These are phyloP conservation scores for Euphorbia corollata DNA, from an alignment of 441 rosid species.

Conservation along the genomic window DNA sequence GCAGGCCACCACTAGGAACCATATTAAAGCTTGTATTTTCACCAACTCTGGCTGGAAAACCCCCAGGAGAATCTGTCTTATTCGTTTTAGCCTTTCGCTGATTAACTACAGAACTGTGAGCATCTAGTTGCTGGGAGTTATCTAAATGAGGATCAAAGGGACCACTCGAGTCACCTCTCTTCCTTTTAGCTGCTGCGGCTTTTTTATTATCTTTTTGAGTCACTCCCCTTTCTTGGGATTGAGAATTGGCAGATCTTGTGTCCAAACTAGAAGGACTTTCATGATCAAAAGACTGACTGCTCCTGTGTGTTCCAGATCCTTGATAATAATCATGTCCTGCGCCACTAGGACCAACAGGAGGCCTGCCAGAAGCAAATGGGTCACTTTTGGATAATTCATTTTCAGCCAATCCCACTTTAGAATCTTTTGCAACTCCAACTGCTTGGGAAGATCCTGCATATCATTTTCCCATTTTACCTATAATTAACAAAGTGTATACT, in stretches of 20 bases:
- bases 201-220: conserved; percentile 55
- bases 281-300: conserved; percentile 72
- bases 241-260: conserved; percentile 73
- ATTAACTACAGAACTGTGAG: conserved; percentile 30
- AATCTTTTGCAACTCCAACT: conserved; percentile 49
- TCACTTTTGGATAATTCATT: conserved; percentile 64
- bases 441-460: conserved; percentile 71
- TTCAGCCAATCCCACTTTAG: conserved; percentile 49
- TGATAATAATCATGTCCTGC: conserved; percentile 66
- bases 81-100: conserved; percentile 56
- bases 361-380: conserved; percentile 58
- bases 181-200: conserved; percentile 57
- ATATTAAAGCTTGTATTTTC: conserved; percentile 34
- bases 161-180: conserved; percentile 62
- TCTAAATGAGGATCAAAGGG: conserved; percentile 46
- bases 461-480: conserved; percentile 17
- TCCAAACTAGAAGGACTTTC: conserved; percentile 97
- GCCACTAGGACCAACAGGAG: conserved; percentile 58
- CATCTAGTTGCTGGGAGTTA: conserved; percentile 45
- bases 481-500: conserved; percentile 10
- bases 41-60: conserved; percentile 37
- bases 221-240: conserved; percentile 69
- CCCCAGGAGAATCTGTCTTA: conserved; percentile 54
- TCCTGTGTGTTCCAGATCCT: conserved; percentile 63
- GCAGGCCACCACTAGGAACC: conserved; percentile 33